Conservation (phyloP, 208 protist genomes). For the Trichomonas tenax region DNA sequence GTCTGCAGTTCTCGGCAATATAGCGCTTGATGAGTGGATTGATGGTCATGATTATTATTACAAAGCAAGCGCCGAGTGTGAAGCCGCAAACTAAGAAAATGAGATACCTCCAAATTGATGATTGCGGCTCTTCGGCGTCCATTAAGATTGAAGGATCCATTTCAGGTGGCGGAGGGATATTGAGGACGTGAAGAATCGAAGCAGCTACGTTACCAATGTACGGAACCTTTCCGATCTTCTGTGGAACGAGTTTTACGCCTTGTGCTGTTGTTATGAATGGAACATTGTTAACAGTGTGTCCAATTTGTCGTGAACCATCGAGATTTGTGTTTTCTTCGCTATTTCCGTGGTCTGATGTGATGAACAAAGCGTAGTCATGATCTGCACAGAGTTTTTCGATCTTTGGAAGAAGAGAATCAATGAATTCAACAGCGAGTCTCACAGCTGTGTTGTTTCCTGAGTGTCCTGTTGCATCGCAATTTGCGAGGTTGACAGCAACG, state of each 20-base stretch:
- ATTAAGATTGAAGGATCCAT: neutral
- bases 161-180: neutral
- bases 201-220: neutral
- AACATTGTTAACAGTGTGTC: neutral
- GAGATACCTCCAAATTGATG: too few species aligned
- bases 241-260: neutral
- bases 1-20: neutral
- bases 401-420: neutral
- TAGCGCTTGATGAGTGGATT: neutral
- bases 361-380: neutral
- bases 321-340: neutral
- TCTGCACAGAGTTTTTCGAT: neutral
- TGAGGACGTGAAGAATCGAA: neutral
- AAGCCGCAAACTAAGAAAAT: neutral
- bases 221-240: neutral
- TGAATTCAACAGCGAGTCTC: neutral
- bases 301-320: neutral
- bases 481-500: neutral
- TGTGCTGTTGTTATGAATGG: neutral
- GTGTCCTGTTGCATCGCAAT: conserved; percentile 7
- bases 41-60: neutral
- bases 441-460: neutral
- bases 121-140: neutral
- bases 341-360: neutral
- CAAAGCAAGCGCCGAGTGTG: neutral